Evolutionary conservation across 139 green algal genomes (phyloP).

Genomic region (Chlorella ohadii): DNA sequence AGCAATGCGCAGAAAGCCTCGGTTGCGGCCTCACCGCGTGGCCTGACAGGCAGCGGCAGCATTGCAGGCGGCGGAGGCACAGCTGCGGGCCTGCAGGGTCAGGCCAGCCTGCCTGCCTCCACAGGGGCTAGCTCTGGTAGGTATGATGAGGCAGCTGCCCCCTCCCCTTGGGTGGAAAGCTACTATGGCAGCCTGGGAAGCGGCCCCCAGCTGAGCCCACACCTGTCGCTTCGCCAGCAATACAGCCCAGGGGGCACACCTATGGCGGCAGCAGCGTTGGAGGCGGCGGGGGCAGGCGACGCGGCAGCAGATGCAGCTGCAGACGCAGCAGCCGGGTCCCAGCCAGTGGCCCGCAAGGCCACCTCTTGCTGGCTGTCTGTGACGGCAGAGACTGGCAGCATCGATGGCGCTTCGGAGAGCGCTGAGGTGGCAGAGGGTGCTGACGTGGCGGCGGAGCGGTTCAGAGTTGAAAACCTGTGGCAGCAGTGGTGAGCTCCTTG

Average conservation of each 20-base stretch:
- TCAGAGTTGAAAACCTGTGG: constrained; percentile 33
- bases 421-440: constrained; percentile 6
- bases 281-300: too few species aligned
- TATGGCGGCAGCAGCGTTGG: too few species aligned
- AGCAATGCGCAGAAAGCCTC: not conserved
- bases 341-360: constrained; percentile 13
- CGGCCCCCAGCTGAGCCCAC: not conserved
- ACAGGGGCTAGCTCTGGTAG: not conserved
- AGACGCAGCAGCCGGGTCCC: not conserved
- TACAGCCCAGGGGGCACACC: too few species aligned
- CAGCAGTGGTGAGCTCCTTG: constrained; percentile 14
- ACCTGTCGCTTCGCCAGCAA: too few species aligned
- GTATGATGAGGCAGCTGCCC: not conserved
- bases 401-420: not conserved
- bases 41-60: not conserved
- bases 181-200: constrained; percentile 3
- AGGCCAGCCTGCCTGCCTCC: not conserved
- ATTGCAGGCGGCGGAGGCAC: not conserved
- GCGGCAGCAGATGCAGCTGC: not conserved
- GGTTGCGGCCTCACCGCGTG: not conserved
- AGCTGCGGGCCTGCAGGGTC: not conserved
- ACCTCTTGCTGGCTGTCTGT: constrained; percentile 19
- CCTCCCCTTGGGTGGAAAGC: not conserved
- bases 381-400: not conserved
- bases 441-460: constrained; percentile 47